Evolutionary conservation across 78 protist genomes (phyloP).

Genomic region (Dictyostelium intermedium): DNA sequence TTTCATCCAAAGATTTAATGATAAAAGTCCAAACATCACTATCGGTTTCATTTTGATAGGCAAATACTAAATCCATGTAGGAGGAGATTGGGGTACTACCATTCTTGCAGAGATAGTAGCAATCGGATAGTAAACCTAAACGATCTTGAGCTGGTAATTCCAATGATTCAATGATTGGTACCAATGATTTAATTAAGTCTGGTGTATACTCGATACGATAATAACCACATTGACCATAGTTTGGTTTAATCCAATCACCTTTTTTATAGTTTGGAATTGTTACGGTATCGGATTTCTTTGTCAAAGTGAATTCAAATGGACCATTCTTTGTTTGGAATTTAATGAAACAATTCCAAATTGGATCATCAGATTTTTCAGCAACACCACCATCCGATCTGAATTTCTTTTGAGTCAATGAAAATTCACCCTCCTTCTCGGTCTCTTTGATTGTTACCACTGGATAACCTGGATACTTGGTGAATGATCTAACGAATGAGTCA

Average conservation of each 20-base stretch:
- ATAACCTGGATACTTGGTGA: constrained; percentile 42
- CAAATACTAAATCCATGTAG: constrained; percentile 55
- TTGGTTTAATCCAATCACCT: constrained; percentile 89
- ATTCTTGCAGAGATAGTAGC: neutral
- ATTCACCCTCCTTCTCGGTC: constrained; percentile 3
- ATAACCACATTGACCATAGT: constrained; percentile 87
- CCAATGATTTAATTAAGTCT: neutral
- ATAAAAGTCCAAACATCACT: constrained; percentile 17
- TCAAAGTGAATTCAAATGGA: neutral
- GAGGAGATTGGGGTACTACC: neutral
- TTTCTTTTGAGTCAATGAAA: constrained; percentile 36
- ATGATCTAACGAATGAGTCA: constrained; percentile 5
- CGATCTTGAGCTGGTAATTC: constrained; percentile 28
- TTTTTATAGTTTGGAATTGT: constrained; percentile 16
- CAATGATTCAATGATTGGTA: constrained; percentile 37
- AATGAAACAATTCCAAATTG: constrained; percentile 47
- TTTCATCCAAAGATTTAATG: neutral
- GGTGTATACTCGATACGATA: constrained; percentile 84
- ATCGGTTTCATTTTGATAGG: constrained; percentile 58
- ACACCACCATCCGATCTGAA: constrained; percentile 1
- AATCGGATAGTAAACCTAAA: constrained; percentile 3
- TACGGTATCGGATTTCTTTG: neutral
- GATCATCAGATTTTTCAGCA: neutral
- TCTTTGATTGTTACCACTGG: constrained; percentile 10
- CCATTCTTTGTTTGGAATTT: constrained; percentile 18